Conservation (phyloP, 352 stramenopile species). For the Pythium aristosporum region DNA sequence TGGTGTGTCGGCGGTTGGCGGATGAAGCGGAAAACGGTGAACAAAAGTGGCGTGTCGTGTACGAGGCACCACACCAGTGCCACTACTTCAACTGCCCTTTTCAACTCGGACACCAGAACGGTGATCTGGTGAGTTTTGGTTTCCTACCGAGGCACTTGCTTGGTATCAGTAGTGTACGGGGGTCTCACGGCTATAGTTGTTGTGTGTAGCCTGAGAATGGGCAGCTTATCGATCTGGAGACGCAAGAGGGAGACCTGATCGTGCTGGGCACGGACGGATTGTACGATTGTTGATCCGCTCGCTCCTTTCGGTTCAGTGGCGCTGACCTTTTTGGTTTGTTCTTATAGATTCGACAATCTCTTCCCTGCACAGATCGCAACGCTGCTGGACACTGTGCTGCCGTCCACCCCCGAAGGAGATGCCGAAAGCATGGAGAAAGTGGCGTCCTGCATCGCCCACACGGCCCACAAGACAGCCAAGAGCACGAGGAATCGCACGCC, state of each 20-base stretch:
- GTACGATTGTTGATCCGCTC: slow-evolving; percentile 38
- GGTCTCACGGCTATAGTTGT: background rate
- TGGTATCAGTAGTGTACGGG: background rate
- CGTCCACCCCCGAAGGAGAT: slow-evolving; percentile 46
- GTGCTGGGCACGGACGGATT: slow-evolving; percentile 94
- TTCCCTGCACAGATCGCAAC: slow-evolving; percentile 80
- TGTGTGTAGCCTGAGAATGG: slow-evolving; percentile 85
- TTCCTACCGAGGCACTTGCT: background rate
- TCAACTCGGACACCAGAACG: slow-evolving; percentile 89
- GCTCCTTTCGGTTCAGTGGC: slow-evolving; percentile 1
- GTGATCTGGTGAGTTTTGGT: slow-evolving; percentile 68
- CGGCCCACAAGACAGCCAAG: slow-evolving; percentile 77
- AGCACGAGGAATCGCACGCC: slow-evolving; percentile 68
- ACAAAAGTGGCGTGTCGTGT: slow-evolving; percentile 75
- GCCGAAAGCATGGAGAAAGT: slow-evolving; percentile 72
- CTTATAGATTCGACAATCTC: slow-evolving; percentile 95
- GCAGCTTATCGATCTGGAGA: slow-evolving; percentile 81
- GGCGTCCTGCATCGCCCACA: slow-evolving; percentile 76
- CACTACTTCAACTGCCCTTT: slow-evolving; percentile 98
- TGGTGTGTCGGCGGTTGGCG: slow-evolving; percentile 77
- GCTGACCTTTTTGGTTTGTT: background rate
- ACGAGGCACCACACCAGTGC: slow-evolving; percentile 89
- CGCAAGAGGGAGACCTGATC: slow-evolving; percentile 89
- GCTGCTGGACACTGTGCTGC: slow-evolving; percentile 66
- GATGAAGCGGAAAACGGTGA: slow-evolving; percentile 36